A percentile compares a stretch with the other conserved stretches of the same genome.
phyloP scores from a whole-genome alignment of 257 asterid species.

The Osmanthus fragrans region DNA sequence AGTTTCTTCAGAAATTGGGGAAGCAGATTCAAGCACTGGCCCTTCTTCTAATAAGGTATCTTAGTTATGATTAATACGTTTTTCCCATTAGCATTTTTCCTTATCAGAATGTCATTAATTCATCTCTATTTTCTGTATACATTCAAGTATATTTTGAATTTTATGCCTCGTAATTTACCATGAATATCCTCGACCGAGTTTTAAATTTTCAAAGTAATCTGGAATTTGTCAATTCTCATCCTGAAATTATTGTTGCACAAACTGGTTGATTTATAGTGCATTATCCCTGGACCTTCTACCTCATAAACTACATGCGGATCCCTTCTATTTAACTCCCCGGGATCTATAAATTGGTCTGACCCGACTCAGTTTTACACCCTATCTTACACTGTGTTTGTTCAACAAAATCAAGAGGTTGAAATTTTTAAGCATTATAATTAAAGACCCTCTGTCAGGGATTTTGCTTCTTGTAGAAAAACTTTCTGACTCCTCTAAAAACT shows the following conservation, averaged over 20 bases:
- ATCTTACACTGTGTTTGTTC: neutral
- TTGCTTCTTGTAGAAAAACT: too few relatives aligned
- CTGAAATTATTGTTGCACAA: neutral
- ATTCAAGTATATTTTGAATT: neutral
- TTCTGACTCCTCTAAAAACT: too few relatives aligned
- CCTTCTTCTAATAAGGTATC: conserved; percentile 58
- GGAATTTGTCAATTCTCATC: neutral
- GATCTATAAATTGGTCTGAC: too few relatives aligned
- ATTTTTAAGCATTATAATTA: neutral
- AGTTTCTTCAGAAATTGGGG: conserved; percentile 34
- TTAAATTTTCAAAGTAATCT: neutral
- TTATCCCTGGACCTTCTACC: neutral
- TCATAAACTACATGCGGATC: too few relatives aligned
- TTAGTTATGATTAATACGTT: neutral
- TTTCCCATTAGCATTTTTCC: conserved; percentile 1
- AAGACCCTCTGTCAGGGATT: neutral
- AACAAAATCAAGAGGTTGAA: neutral
- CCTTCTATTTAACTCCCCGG: too few relatives aligned
- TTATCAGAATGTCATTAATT: neutral
- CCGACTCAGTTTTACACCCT: neutral
- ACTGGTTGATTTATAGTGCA: neutral
- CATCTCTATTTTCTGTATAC: neutral
- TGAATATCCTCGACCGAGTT: neutral
- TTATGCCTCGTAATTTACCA: neutral
- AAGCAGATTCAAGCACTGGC: conserved; percentile 34